These are phyloP conservation scores for Fusarium succisae DNA, from an alignment of 2,329 filamentous ascomycete genomes.

Conservation along the genomic window DNA sequence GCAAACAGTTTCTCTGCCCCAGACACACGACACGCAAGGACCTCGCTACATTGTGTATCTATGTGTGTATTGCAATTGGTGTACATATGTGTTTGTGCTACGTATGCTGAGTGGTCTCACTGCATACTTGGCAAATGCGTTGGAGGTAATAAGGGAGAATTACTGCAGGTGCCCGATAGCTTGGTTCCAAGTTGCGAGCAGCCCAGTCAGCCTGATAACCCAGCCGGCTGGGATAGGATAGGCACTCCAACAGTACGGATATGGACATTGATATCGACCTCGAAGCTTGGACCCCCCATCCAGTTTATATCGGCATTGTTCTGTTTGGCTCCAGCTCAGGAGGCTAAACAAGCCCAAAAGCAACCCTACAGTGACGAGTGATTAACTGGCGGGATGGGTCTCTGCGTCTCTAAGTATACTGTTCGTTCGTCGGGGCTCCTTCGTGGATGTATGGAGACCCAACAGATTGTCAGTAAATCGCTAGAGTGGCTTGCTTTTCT, in stretches of 20 bases:
- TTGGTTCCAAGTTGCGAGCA: slow-evolving; percentile 12
- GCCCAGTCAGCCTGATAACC: slow-evolving; percentile 4
- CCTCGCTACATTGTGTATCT: slow-evolving; percentile 13
- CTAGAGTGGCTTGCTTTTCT: slow-evolving; percentile 35
- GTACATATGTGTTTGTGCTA: slow-evolving; percentile 2
- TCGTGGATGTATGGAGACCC: slow-evolving; percentile 20
- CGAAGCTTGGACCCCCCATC: slow-evolving; percentile 17
- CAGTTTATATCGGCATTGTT: slow-evolving; percentile 12
- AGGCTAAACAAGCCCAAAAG: slow-evolving; percentile 20
- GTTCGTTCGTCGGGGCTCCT: slow-evolving; percentile 12
- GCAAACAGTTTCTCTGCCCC: slow-evolving; percentile 25
- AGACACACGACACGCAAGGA: slow-evolving; percentile 17
- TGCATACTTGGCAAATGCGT: slow-evolving; percentile 7
- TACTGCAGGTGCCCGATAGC: slow-evolving; percentile 29
- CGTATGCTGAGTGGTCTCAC: slow-evolving; percentile 4
- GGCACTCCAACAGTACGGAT: not conserved
- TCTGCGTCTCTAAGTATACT: not conserved
- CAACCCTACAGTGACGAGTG: slow-evolving; percentile 17
- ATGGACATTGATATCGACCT: not conserved
- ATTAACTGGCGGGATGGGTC: slow-evolving; percentile 15
- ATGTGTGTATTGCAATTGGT: slow-evolving; percentile 23
- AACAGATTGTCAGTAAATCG: slow-evolving; percentile 21
- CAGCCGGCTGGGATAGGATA: slow-evolving; percentile 3
- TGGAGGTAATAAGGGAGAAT: slow-evolving; percentile 7
- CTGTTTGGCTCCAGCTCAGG: slow-evolving; percentile 4